Conservation (phyloP, 805 yeast genomes). For the Candida maltosa region DNA sequence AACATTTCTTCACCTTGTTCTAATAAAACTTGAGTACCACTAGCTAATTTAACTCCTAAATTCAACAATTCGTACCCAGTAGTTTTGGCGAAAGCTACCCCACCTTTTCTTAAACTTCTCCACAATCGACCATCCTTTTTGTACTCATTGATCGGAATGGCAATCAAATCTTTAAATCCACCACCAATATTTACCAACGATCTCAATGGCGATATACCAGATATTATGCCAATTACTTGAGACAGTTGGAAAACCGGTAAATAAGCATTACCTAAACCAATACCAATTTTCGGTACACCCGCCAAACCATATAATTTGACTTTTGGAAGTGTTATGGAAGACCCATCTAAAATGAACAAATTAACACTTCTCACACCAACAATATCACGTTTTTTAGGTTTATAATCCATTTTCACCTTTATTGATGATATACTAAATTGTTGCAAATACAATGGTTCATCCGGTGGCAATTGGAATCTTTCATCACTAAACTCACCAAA, state of each 20-base stretch:
- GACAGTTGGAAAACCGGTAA: conserved; percentile 81
- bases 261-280: conserved; percentile 67
- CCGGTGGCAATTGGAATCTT: conserved; percentile 62
- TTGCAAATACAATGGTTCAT: conserved; percentile 67
- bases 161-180: conserved; percentile 70
- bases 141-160: conserved; percentile 73
- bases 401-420: conserved; percentile 75
- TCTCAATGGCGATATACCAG: conserved; percentile 81
- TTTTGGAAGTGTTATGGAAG: conserved; percentile 62
- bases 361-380: conserved; percentile 83
- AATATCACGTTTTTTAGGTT: conserved; percentile 85
- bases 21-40: conserved; percentile 79
- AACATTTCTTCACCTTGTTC: conserved; percentile 77
- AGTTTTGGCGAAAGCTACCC: conserved; percentile 66
- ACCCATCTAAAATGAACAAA: conserved; percentile 83
- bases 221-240: conserved; percentile 75
- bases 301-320: conserved; percentile 69
- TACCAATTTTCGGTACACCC: conserved; percentile 64
- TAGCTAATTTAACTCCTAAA: conserved; percentile 79
- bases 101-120: conserved; percentile 73
- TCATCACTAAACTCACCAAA: conserved; percentile 78
- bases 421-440: conserved; percentile 60
- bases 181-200: conserved; percentile 75
- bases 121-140: conserved; percentile 67
- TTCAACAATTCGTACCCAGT: conserved; percentile 79